Conservation (phyloP, 208 protist species). For the Phytomonas sp. region DNA sequence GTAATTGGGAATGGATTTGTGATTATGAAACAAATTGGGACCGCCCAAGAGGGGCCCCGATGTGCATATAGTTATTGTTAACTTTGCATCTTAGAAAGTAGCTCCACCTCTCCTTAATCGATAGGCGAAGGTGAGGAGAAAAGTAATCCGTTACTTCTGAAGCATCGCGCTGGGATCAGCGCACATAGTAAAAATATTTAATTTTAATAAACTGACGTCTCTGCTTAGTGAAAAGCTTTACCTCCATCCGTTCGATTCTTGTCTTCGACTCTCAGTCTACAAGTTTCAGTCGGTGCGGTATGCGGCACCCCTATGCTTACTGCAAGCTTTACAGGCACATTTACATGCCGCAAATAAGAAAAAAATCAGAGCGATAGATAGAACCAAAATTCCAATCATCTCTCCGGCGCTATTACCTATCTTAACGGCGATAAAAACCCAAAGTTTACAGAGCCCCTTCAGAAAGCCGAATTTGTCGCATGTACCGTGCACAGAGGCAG, state of each 20-base stretch:
- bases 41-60: no score
- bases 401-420: not conserved
- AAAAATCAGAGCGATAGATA: not conserved
- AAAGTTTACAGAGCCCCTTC: not conserved
- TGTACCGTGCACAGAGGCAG: not conserved
- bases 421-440: not conserved
- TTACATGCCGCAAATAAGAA: not conserved
- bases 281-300: not conserved
- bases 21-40: no score
- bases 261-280: not conserved
- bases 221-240: not conserved
- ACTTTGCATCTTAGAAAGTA: no score
- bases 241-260: not conserved
- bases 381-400: not conserved
- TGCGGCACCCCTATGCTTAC: not conserved
- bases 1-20: not conserved
- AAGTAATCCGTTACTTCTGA: not conserved
- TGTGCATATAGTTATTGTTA: no score
- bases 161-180: not conserved
- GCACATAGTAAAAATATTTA: not conserved
- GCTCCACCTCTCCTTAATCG: no score
- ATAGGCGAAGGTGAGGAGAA: not conserved
- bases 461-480: not conserved
- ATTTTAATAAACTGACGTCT: not conserved
- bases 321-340: not conserved